These are phyloP conservation scores for Lentinula guzmanii DNA, from an alignment of 768 basidiomycete species.

Conservation along the genomic window DNA sequence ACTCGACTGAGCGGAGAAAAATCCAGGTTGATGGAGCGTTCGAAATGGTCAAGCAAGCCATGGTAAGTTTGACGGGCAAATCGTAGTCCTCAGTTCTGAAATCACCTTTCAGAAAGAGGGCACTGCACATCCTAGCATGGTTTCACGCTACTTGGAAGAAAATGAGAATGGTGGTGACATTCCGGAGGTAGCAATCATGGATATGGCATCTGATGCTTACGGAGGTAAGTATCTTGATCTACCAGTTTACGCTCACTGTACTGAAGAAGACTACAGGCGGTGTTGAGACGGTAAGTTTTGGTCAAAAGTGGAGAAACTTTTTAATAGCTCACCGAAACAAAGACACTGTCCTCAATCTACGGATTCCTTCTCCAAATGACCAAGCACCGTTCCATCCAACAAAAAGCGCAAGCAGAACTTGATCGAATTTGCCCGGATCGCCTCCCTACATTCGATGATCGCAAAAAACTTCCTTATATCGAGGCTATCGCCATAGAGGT, in stretches of 20 bases:
- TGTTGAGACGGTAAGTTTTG: background rate
- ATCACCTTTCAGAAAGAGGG: background rate
- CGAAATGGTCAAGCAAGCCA: background rate
- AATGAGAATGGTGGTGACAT: background rate
- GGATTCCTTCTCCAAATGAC: slow-evolving; percentile 25
- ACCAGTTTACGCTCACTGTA: background rate
- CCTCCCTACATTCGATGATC: slow-evolving; percentile 13
- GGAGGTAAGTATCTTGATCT: background rate
- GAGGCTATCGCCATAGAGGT: slow-evolving; percentile 16
- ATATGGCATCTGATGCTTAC: background rate
- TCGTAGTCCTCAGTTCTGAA: background rate
- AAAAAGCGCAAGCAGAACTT: slow-evolving; percentile 22
- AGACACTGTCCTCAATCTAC: slow-evolving; percentile 12
- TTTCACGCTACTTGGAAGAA: background rate
- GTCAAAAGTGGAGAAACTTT: background rate
- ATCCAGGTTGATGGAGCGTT: background rate
- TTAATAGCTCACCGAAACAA: background rate
- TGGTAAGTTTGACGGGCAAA: background rate
- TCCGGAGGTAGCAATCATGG: background rate
- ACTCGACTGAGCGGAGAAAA: background rate
- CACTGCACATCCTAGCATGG: background rate
- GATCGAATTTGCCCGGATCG: slow-evolving; percentile 19
- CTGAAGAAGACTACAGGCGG: background rate
- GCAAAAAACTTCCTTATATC: slow-evolving; percentile 12
- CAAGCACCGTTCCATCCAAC: slow-evolving; percentile 20